A percentile compares a stretch with the other conserved stretches of the same genome.
These are phyloP conservation scores for Rubus idaeus DNA, from an alignment of 306 rosid genomes.

Conservation along the genomic window DNA sequence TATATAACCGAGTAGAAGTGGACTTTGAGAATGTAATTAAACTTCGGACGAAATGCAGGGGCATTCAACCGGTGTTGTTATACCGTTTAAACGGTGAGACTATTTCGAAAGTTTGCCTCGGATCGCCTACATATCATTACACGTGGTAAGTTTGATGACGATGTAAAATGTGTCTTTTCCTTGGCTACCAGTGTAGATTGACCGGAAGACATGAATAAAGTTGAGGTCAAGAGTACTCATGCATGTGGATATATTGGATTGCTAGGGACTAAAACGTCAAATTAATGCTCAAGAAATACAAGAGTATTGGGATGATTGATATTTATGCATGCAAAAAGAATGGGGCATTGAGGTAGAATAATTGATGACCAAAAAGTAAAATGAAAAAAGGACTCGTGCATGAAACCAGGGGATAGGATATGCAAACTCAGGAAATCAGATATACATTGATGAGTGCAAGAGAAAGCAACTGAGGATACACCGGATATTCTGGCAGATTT, in stretches of 20 bases:
- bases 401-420: constrained; percentile 25
- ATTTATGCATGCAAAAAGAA: constrained; percentile 4
- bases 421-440: constrained; percentile 16
- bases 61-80: too few relatives aligned
- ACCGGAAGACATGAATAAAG: background rate
- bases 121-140: background rate
- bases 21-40: too few relatives aligned
- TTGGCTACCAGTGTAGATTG: background rate
- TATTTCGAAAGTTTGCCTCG: background rate
- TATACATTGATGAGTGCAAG: constrained; percentile 32
- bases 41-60: too few relatives aligned
- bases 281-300: background rate
- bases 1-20: too few relatives aligned
- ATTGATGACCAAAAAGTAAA: background rate
- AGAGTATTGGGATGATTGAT: background rate
- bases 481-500: constrained; percentile 57
- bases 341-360: background rate
- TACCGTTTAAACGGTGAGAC: background rate
- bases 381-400: constrained; percentile 51
- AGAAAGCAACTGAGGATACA: constrained; percentile 43
- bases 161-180: background rate
- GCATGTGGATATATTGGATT: constrained; percentile 31
- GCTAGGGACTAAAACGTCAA: constrained; percentile 24
- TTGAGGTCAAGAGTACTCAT: constrained; percentile 26
- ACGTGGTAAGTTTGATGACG: background rate